These are phyloP conservation scores for Aspergillus funiculosus DNA, from an alignment of 495 filamentous ascomycete genomes.

Conservation along the genomic window DNA sequence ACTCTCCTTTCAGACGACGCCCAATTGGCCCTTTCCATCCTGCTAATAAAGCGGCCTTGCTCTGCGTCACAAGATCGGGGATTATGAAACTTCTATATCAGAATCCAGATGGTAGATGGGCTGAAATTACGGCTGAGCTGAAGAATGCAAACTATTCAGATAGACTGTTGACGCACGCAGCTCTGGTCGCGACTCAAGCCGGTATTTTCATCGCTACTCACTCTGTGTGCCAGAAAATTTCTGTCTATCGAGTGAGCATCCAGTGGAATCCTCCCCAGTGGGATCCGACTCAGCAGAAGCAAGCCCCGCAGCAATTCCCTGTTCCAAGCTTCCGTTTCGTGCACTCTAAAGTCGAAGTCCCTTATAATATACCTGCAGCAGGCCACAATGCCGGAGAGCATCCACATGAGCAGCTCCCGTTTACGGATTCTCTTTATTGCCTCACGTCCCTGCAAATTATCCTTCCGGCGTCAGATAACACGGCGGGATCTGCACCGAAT, in stretches of 20 bases:
- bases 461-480: conserved; percentile 49
- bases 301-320: conserved; percentile 30
- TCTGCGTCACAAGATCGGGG: conserved; percentile 66
- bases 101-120: conserved; percentile 57
- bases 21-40: conserved; percentile 63
- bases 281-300: conserved; percentile 33
- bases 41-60: conserved; percentile 57
- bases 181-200: conserved; percentile 66
- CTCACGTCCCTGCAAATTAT: conserved; percentile 65
- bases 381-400: conserved; percentile 23
- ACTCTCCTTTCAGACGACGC: conserved; percentile 43
- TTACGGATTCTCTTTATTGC: conserved; percentile 43
- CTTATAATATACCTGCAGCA: conserved; percentile 28
- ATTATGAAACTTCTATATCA: conserved; percentile 66
- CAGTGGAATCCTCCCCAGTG: conserved; percentile 40
- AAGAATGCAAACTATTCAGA: conserved; percentile 63
- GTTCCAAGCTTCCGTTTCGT: conserved; percentile 39
- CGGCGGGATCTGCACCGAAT: conserved; percentile 43
- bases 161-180: conserved; percentile 72
- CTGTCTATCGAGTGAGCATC: conserved; percentile 54
- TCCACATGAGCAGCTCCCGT: conserved; percentile 26
- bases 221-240: conserved; percentile 61
- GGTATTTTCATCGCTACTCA: conserved; percentile 60
- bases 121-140: conserved; percentile 60
- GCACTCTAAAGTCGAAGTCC: conserved; percentile 39